Percentiles rank a stretch among this genome's conserved stretches.
These are phyloP conservation scores for Lepiota subincarnata DNA, from an alignment of 768 basidiomycete genomes.

Conservation along the genomic window DNA sequence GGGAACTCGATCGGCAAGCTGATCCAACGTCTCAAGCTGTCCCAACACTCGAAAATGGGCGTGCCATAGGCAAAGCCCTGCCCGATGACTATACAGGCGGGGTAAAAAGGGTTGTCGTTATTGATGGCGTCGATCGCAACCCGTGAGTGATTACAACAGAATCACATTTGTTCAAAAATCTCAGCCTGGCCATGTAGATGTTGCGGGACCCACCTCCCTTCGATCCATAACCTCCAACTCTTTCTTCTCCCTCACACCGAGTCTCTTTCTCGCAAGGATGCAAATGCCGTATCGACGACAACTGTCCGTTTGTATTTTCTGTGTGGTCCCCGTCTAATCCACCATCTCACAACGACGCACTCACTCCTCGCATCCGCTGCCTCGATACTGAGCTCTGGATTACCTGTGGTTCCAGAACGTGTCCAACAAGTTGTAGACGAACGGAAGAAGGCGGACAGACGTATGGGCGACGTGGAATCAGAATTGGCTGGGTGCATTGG, in stretches of 20 bases:
- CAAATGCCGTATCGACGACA: conserved; percentile 39
- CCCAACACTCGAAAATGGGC: conserved; percentile 39
- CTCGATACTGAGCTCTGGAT: conserved; percentile 61
- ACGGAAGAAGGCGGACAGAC: conserved; percentile 62
- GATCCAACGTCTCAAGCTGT: conserved; percentile 22
- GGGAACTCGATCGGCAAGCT: conserved; percentile 45
- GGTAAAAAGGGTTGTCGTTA: conserved; percentile 74
- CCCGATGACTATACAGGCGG: conserved; percentile 74
- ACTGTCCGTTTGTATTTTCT: conserved; percentile 79
- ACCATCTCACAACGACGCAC: conserved; percentile 58
- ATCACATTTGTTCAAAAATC: not conserved
- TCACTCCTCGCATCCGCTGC: conserved; percentile 51
- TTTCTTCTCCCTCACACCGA: conserved; percentile 71
- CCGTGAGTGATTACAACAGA: conserved; percentile 43
- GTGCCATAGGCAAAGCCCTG: conserved; percentile 53
- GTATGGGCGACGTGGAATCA: conserved; percentile 62
- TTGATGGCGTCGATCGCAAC: conserved; percentile 78
- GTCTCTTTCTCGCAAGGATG: conserved; percentile 42
- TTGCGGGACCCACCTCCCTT: conserved; percentile 82
- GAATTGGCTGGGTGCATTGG: conserved; percentile 58
- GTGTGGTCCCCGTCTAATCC: conserved; percentile 71
- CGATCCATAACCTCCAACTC: conserved; percentile 67
- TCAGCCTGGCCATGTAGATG: conserved; percentile 40
- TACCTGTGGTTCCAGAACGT: conserved; percentile 63
- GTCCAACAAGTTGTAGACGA: conserved; percentile 64